phyloP scores from a whole-genome alignment of 2,329 filamentous ascomycete species.

The Monilinia aucupariae region DNA sequence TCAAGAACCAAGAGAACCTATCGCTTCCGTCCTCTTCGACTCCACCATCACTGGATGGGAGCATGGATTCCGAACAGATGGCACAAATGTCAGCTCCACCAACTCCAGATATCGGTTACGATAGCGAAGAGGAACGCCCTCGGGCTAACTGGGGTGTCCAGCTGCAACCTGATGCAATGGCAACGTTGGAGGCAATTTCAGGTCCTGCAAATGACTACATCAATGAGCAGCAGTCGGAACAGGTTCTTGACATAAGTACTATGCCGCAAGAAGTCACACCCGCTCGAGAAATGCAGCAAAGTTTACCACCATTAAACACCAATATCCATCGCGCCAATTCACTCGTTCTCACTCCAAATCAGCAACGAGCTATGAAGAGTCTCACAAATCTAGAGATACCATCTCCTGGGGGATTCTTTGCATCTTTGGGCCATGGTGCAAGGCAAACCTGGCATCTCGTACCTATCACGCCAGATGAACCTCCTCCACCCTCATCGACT shows the following conservation, averaged over 20 bases:
- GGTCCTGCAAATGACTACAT: conserved; percentile 54
- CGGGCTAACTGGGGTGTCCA: conserved; percentile 62
- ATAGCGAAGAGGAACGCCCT: conserved; percentile 50
- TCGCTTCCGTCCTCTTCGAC: conserved; percentile 71
- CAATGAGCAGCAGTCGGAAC: conserved; percentile 53
- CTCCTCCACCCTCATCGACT: conserved; percentile 70
- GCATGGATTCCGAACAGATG: conserved; percentile 80
- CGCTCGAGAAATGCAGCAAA: conserved; percentile 49
- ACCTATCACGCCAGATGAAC: conserved; percentile 47
- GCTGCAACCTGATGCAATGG: conserved; percentile 74
- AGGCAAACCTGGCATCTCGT: conserved; percentile 77
- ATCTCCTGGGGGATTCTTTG: conserved; percentile 88
- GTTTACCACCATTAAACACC: conserved; percentile 47
- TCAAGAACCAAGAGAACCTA: conserved; percentile 65
- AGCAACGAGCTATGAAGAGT: conserved; percentile 58
- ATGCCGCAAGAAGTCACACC: conserved; percentile 33
- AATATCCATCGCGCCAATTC: conserved; percentile 35
- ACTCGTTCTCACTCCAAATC: conserved; percentile 44
- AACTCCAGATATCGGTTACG: conserved; percentile 66
- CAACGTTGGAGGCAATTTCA: conserved; percentile 71
- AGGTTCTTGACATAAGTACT: conserved; percentile 46
- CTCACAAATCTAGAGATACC: conserved; percentile 82
- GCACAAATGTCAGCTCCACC: conserved; percentile 77
- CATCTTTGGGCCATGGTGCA: conserved; percentile 68
- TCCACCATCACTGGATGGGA: conserved; percentile 79